Percentiles rank a stretch among this genome's conserved stretches.
phyloP scores from a whole-genome alignment of 2,329 filamentous ascomycete genomes.

The Fusarium tuaranense region DNA sequence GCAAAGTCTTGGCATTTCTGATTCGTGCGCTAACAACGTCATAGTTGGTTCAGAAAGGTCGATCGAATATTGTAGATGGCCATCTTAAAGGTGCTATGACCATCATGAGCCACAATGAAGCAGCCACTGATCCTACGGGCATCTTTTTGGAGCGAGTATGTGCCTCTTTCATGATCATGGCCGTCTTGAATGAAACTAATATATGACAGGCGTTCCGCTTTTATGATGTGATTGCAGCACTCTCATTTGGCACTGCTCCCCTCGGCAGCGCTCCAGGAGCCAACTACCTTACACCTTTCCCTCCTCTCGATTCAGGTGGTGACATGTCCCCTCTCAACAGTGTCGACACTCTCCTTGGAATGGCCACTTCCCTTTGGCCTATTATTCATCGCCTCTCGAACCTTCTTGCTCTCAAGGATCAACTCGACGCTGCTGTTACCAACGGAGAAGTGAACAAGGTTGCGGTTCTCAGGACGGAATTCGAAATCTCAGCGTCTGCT shows the following conservation, averaged over 20 bases:
- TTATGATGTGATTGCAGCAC: slow-evolving; percentile 73
- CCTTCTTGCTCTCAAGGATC: slow-evolving; percentile 64
- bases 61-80: slow-evolving; percentile 69
- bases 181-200: background rate
- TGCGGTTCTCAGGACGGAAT: slow-evolving; percentile 61
- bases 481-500: slow-evolving; percentile 63
- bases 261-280: slow-evolving; percentile 63
- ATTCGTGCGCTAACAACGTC: slow-evolving; percentile 17
- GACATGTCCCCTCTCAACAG: slow-evolving; percentile 61
- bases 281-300: slow-evolving; percentile 59
- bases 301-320: slow-evolving; percentile 58
- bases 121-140: slow-evolving; percentile 62
- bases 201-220: slow-evolving; percentile 68
- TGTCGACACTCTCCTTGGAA: slow-evolving; percentile 70
- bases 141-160: slow-evolving; percentile 70
- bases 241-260: slow-evolving; percentile 70
- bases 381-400: slow-evolving; percentile 71
- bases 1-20: slow-evolving; percentile 40
- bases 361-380: slow-evolving; percentile 73
- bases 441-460: slow-evolving; percentile 57
- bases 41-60: slow-evolving; percentile 70
- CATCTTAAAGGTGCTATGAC: slow-evolving; percentile 73
- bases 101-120: slow-evolving; percentile 64
- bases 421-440: slow-evolving; percentile 59
- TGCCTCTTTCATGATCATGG: background rate